phyloP scores from a whole-genome alignment of 2,329 filamentous ascomycete species.

The Fusarium nodosum region DNA sequence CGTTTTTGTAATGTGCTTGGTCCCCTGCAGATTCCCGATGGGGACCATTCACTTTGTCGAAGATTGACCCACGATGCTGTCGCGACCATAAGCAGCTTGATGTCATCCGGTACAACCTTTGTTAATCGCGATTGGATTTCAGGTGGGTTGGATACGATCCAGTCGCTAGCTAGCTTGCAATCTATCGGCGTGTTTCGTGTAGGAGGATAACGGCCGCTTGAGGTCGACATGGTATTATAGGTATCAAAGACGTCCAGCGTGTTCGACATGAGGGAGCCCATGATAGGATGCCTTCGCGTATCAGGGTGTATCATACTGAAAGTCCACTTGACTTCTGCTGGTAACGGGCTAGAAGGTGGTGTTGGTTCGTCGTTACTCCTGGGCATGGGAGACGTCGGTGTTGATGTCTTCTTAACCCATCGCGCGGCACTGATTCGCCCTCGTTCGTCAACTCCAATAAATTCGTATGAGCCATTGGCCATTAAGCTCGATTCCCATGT shows the following conservation, averaged over 20 bases:
- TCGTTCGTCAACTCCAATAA: slow-evolving; percentile 69
- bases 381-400: slow-evolving; percentile 37
- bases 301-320: slow-evolving; percentile 82
- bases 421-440: slow-evolving; percentile 73
- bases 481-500: slow-evolving; percentile 69
- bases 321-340: slow-evolving; percentile 71
- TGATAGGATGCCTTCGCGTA: slow-evolving; percentile 78
- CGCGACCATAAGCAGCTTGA: slow-evolving; percentile 56
- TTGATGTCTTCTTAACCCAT: slow-evolving; percentile 71
- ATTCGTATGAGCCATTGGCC: slow-evolving; percentile 73
- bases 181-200: slow-evolving; percentile 54
- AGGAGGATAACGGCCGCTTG: slow-evolving; percentile 63
- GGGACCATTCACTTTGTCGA: slow-evolving; percentile 55
- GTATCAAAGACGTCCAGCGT: slow-evolving; percentile 77
- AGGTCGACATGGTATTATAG: slow-evolving; percentile 70
- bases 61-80: slow-evolving; percentile 58
- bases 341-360: slow-evolving; percentile 45
- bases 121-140: slow-evolving; percentile 51
- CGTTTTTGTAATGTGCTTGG: slow-evolving; percentile 48
- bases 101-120: slow-evolving; percentile 51
- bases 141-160: slow-evolving; percentile 37
- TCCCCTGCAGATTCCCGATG: slow-evolving; percentile 50
- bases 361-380: slow-evolving; percentile 40
- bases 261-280: slow-evolving; percentile 74
- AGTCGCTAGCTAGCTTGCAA: slow-evolving; percentile 39